Evolutionary conservation across 2,329 filamentous ascomycete species (phyloP).

Genomic region (Colletotrichum destructivum): DNA sequence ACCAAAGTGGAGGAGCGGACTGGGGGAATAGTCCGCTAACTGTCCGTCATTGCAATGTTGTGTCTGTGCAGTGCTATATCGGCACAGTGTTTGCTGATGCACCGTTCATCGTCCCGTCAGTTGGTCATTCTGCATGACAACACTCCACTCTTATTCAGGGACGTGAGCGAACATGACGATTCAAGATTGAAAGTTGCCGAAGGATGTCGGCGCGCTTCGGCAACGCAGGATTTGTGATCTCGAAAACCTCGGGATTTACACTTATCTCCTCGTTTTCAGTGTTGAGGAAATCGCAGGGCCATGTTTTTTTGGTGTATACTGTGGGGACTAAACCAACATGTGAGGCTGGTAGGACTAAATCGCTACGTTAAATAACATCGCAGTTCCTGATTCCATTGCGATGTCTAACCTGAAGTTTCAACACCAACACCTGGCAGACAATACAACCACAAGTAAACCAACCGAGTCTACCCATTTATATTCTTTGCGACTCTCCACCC

Average conservation of each 20-base stretch:
- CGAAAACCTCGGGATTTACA: background rate
- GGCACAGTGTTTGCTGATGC: background rate
- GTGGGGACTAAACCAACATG: accelerated
- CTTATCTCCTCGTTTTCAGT: background rate
- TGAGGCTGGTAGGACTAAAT: background rate
- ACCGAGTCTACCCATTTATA: background rate
- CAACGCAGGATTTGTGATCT: background rate
- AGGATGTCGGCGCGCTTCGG: too few species aligned
- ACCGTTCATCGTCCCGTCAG: background rate
- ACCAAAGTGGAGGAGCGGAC: background rate
- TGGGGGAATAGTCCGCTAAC: conserved; percentile 1
- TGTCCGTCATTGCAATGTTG: background rate
- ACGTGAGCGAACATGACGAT: background rate
- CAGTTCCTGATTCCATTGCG: background rate
- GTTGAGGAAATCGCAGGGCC: too few species aligned
- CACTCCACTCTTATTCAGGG: background rate
- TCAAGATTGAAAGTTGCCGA: background rate
- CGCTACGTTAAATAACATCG: background rate
- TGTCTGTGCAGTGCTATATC: background rate
- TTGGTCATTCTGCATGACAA: background rate
- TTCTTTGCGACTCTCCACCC: background rate
- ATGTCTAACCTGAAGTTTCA: background rate
- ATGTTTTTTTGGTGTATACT: background rate
- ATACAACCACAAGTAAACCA: too few species aligned
- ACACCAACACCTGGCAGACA: background rate